Conservation (phyloP, 2,329 filamentous ascomycete species). For the Ilyonectria mors-panacis region DNA sequence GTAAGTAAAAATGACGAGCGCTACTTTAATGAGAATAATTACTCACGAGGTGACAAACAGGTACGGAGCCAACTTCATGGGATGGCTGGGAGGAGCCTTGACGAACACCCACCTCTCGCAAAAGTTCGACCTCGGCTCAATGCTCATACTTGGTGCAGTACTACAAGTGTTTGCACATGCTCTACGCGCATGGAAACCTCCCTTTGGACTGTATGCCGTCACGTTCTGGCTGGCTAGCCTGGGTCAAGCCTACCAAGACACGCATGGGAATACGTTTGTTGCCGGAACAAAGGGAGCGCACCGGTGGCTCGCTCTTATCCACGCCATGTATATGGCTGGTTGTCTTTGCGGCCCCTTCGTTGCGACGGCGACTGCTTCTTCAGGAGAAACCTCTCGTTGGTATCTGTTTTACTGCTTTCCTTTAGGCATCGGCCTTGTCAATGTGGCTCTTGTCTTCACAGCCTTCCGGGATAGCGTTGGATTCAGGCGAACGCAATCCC, state of each 20-base stretch:
- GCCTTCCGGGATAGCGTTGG: conserved; percentile 66
- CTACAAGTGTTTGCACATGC: conserved; percentile 69
- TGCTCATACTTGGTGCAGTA: conserved; percentile 69
- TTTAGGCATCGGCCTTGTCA: conserved; percentile 66
- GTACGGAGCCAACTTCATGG: conserved; percentile 70
- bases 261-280: conserved; percentile 75
- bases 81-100: conserved; percentile 72
- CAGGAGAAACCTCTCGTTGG: conserved; percentile 59
- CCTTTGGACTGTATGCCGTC: conserved; percentile 69
- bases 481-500: conserved; percentile 41
- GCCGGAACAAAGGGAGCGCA: conserved; percentile 66
- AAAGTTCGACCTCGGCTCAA: conserved; percentile 68
- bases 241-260: conserved; percentile 75
- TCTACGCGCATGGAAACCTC: conserved; percentile 69
- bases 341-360: conserved; percentile 71
- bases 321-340: conserved; percentile 73
- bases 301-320: conserved; percentile 74
- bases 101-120: conserved; percentile 69
- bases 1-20: conserved; percentile 49
- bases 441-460: conserved; percentile 61
- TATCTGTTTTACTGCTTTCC: conserved; percentile 70
- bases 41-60: conserved; percentile 27
- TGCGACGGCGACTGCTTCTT: conserved; percentile 64
- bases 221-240: conserved; percentile 72
- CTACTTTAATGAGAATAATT: too few relatives aligned